phyloP scores from a whole-genome alignment of 768 basidiomycete genomes.

The Mycena rebaudengoi region DNA sequence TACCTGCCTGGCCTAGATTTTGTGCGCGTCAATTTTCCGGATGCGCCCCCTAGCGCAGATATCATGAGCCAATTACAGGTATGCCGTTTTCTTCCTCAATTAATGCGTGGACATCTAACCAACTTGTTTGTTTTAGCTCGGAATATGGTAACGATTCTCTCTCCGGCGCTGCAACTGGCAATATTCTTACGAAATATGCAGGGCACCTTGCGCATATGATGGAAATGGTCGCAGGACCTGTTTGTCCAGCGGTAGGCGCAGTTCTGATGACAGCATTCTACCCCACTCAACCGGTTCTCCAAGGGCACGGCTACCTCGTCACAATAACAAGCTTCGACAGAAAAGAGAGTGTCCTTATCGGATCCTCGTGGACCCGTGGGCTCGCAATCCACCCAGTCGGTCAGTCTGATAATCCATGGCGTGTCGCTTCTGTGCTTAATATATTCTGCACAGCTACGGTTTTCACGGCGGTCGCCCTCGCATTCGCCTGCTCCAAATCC shows the following conservation, averaged over 20 bases:
- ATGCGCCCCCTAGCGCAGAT: conserved; percentile 31
- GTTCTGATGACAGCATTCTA: neutral
- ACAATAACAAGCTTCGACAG: conserved; percentile 38
- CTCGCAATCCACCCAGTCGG: conserved; percentile 81
- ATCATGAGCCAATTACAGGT: conserved; percentile 60
- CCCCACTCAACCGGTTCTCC: neutral
- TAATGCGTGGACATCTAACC: neutral
- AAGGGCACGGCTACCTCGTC: conserved; percentile 67
- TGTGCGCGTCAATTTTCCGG: conserved; percentile 59
- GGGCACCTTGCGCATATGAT: conserved; percentile 69
- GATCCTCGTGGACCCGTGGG: conserved; percentile 73
- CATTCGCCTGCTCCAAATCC: neutral
- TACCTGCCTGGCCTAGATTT: conserved; percentile 73
- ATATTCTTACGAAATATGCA: conserved; percentile 31
- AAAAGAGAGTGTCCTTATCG: conserved; percentile 51
- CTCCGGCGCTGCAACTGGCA: neutral
- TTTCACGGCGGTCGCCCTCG: neutral
- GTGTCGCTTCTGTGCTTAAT: no score
- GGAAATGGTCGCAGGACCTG: conserved; percentile 56
- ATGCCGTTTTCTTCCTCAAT: conserved; percentile 37
- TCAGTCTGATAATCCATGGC: no score
- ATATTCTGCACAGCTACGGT: neutral
- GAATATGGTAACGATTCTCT: conserved; percentile 71
- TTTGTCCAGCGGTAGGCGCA: conserved; percentile 49
- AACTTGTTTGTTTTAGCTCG: conserved; percentile 55